Conservation (phyloP, 192 early-diverging fungal genomes). For the Coemansia sp. region DNA sequence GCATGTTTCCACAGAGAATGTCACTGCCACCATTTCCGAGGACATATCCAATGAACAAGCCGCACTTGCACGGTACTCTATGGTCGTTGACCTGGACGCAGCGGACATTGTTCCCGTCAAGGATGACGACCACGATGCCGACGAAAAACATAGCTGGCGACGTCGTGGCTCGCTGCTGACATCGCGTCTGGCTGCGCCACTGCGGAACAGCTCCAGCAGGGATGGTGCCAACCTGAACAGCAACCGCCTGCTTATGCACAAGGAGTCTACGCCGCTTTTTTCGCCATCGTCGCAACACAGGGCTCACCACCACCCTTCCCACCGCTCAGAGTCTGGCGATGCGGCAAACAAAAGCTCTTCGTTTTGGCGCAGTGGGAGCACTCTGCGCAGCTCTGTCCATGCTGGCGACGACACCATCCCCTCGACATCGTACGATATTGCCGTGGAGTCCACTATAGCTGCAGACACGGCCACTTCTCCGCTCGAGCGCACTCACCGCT, state of each 20-base stretch:
- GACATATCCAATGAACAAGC: background rate
- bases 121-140: conserved; percentile 7
- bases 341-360: conserved; percentile 13
- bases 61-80: conserved; percentile 28
- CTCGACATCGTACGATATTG: conserved; percentile 1
- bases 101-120: background rate
- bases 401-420: background rate
- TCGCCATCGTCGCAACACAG: conserved; percentile 3
- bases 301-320: conserved; percentile 10
- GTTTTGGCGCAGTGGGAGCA: conserved; percentile 38
- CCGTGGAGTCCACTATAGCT: background rate
- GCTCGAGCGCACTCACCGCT: conserved; percentile 48
- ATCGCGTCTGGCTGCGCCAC: conserved; percentile 33
- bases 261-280: conserved; percentile 42
- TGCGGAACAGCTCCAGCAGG: conserved; percentile 17
- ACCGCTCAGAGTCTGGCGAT: conserved; percentile 23
- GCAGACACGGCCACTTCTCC: background rate
- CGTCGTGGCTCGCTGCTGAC: conserved; percentile 47
- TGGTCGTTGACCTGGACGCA: conserved; percentile 10
- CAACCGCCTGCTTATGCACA: conserved; percentile 26
- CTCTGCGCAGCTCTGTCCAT: conserved; percentile 13
- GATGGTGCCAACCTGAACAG: conserved; percentile 8
- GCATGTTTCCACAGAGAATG: background rate
- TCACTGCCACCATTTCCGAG: background rate
- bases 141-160: conserved; percentile 41